phyloP scores from a whole-genome alignment of 225 moss, liverwort and hornwort species.

The Pseudoscleropodium purum region DNA sequence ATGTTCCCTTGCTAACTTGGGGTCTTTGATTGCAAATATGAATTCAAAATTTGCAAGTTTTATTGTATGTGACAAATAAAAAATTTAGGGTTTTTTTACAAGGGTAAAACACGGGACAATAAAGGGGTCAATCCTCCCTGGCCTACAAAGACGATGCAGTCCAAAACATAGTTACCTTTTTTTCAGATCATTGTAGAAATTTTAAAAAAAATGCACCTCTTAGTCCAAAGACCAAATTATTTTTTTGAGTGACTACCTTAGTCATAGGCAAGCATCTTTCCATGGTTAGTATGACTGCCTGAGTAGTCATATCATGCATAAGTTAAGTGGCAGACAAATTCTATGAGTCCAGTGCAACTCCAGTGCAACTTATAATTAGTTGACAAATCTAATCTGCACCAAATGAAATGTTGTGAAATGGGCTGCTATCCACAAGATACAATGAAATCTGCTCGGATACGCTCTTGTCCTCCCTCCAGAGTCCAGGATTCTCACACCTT shows the following conservation, averaged over 20 bases:
- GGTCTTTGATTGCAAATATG: too few relatives aligned
- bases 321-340: not conserved
- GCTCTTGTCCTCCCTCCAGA: not conserved
- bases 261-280: not conserved
- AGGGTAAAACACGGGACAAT: too few relatives aligned
- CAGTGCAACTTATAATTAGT: not conserved
- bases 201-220: too few relatives aligned
- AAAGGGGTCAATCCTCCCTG: too few relatives aligned
- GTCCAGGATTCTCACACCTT: not conserved
- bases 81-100: too few relatives aligned
- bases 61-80: too few relatives aligned
- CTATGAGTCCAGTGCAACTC: too few relatives aligned
- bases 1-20: too few relatives aligned
- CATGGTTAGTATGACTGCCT: not conserved
- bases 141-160: too few relatives aligned
- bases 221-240: not conserved
- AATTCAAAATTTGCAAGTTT: too few relatives aligned
- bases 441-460: conserved; percentile 13
- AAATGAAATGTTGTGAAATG: not conserved
- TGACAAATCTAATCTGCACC: conserved; percentile 19
- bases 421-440: conserved; percentile 3
- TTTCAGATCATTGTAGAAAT: not conserved
- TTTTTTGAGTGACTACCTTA: not conserved
- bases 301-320: too few relatives aligned
- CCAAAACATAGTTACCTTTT: fast-evolving